Conservation (phyloP, 73 alveolate genomes). For the Halteria grandinella region DNA sequence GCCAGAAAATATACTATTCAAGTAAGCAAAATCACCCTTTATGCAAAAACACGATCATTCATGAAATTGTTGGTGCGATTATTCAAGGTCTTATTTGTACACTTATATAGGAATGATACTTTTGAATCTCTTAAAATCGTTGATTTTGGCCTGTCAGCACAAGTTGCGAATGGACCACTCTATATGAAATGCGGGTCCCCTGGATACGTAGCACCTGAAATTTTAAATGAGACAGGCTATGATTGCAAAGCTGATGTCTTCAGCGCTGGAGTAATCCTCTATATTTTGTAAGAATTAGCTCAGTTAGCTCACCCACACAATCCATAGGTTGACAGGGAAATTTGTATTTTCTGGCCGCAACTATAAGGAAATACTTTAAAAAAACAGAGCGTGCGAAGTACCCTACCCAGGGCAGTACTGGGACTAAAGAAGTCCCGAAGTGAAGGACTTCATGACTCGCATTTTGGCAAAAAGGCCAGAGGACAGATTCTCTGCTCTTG, state of each 20-base stretch:
- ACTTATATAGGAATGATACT: too few relatives aligned
- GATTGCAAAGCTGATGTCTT: conserved; percentile 8
- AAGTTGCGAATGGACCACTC: neutral
- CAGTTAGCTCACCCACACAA: too few relatives aligned
- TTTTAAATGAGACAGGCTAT: neutral
- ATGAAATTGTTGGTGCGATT: too few relatives aligned
- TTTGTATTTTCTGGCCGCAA: neutral
- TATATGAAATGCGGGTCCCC: conserved; percentile 20
- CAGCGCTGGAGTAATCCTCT: conserved; percentile 2
- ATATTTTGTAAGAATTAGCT: neutral
- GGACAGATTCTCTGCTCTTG: neutral
- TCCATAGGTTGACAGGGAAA: neutral
- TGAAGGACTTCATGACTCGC: neutral
- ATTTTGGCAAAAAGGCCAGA: neutral
- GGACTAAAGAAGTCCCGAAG: neutral
- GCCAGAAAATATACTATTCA: neutral
- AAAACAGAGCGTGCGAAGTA: conserved; percentile 17
- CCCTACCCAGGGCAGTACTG: neutral
- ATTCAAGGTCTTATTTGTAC: too few relatives aligned
- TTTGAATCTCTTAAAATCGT: neutral
- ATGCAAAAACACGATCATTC: too few relatives aligned
- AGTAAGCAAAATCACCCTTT: too few relatives aligned
- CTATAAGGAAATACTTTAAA: neutral
- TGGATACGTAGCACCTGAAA: conserved; percentile 35
- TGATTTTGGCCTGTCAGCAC: conserved; percentile 11